A percentile compares a stretch with the other conserved stretches of the same genome.
Conservation (phyloP, 768 basidiomycete species). For the Paxillus rubicundulus region DNA sequence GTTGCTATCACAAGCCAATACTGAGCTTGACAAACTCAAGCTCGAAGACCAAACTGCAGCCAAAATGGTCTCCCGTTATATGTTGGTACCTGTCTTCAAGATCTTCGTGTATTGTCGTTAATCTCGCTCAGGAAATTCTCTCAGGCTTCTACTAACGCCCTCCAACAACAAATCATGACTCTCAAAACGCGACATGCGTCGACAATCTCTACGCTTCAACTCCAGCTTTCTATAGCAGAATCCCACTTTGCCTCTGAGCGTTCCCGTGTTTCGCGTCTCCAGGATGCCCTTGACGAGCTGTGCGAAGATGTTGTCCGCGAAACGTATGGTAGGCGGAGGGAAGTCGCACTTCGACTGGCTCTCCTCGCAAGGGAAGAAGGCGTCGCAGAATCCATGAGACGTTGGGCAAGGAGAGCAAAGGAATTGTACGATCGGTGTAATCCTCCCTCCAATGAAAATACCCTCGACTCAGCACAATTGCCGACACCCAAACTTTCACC, state of each 20-base stretch:
- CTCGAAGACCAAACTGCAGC: slow-evolving; percentile 74
- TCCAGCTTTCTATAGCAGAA: slow-evolving; percentile 46
- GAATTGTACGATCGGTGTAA: slow-evolving; percentile 39
- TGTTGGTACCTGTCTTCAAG: slow-evolving; percentile 45
- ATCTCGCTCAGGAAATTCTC: slow-evolving; percentile 68
- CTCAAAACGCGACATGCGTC: slow-evolving; percentile 63
- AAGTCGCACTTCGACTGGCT: slow-evolving; percentile 62
- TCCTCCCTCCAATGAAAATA: background rate
- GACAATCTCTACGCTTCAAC: slow-evolving; percentile 53
- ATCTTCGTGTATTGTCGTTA: background rate
- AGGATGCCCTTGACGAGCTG: slow-evolving; percentile 62
- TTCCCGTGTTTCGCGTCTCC: slow-evolving; percentile 46
- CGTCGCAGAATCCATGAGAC: slow-evolving; percentile 49
- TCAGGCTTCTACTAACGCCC: slow-evolving; percentile 63
- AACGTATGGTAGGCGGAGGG: slow-evolving; percentile 67
- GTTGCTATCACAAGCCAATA: slow-evolving; percentile 44
- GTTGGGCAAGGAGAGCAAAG: slow-evolving; percentile 53
- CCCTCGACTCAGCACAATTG: background rate
- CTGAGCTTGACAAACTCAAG: slow-evolving; percentile 53
- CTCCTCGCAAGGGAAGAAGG: slow-evolving; percentile 65
- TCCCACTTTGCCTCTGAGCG: slow-evolving; percentile 44
- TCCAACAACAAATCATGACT: slow-evolving; percentile 58
- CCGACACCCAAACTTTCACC: slow-evolving; percentile 1
- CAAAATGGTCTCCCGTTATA: slow-evolving; percentile 83
- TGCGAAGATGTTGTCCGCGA: slow-evolving; percentile 71